phyloP scores from a whole-genome alignment of 2,329 filamentous ascomycete genomes.

The Albophoma yamanashiensis region DNA sequence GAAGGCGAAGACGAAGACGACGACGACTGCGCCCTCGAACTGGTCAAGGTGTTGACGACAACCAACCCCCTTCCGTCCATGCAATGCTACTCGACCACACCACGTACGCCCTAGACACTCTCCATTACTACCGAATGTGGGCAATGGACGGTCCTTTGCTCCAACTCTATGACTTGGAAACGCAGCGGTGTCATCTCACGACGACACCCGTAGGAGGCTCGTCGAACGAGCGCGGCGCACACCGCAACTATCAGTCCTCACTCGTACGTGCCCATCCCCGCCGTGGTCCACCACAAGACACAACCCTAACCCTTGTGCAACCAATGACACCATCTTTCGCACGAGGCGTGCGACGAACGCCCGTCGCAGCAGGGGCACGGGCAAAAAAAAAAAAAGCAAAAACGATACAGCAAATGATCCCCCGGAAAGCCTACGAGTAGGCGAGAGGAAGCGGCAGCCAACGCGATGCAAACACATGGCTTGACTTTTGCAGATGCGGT shows the following conservation, averaged over 20 bases:
- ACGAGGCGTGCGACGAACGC: background rate
- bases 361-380: background rate
- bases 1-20: no score
- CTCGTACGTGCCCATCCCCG: background rate
- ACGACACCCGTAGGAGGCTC: background rate
- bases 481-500: background rate
- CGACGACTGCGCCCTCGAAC: background rate
- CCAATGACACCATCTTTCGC: background rate
- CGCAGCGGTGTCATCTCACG: background rate
- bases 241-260: background rate
- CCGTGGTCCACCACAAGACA: background rate
- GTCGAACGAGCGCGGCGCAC: background rate
- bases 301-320: background rate
- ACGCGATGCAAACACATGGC: slow-evolving; percentile 1
- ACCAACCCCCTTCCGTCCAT: background rate
- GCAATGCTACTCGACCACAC: slow-evolving; percentile 2
- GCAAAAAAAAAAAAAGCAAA: slow-evolving; percentile 3
- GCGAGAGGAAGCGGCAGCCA: slow-evolving; percentile 2
- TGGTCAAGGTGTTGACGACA: background rate
- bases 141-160: background rate
- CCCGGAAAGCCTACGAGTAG: background rate
- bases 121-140: background rate
- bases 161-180: background rate
- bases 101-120: background rate
- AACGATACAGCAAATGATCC: background rate